Evolutionary conservation across 2,329 filamentous ascomycete species (phyloP).

Genomic region (Phoma sp.): DNA sequence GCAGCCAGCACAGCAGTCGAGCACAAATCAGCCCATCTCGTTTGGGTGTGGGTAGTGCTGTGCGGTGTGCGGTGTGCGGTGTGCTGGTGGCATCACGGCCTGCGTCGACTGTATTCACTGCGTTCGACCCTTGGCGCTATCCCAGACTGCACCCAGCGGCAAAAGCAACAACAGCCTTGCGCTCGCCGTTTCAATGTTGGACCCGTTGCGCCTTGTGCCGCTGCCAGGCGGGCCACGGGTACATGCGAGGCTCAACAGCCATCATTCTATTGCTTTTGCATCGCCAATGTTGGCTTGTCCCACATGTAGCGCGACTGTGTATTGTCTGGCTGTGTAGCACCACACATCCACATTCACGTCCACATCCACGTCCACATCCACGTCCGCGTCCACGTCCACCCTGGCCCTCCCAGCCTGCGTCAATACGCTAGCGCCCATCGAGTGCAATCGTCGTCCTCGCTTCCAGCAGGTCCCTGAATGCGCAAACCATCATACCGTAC

Average conservation of each 20-base stretch:
- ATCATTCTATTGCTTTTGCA: not conserved
- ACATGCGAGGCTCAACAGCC: conserved; percentile 2
- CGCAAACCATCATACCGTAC: conserved; percentile 21
- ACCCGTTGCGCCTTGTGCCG: conserved; percentile 9
- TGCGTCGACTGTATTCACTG: too few species aligned
- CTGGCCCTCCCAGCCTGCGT: conserved; percentile 14
- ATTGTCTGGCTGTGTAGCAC: not conserved
- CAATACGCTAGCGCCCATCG: conserved; percentile 27
- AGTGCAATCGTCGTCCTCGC: conserved; percentile 16
- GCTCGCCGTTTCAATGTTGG: conserved; percentile 7
- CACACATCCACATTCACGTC: not conserved
- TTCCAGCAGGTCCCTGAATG: conserved; percentile 10
- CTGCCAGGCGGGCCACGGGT: conserved; percentile 3
- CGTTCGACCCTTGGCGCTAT: not conserved
- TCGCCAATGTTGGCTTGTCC: conserved; percentile 5
- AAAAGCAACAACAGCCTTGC: conserved; percentile 14
- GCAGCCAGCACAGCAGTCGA: conserved; percentile 5
- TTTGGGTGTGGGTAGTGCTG: too few species aligned
- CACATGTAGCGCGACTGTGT: not conserved
- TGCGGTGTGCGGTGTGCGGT: too few species aligned
- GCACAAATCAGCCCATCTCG: conserved; percentile 9
- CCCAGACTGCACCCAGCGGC: conserved; percentile 6
- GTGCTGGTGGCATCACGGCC: not conserved
- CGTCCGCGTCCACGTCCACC: not conserved
- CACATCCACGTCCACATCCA: not conserved